Percentiles rank a stretch among this genome's conserved stretches.
phyloP scores from a whole-genome alignment of 2,329 filamentous ascomycete genomes.

The Fusarium sp. region DNA sequence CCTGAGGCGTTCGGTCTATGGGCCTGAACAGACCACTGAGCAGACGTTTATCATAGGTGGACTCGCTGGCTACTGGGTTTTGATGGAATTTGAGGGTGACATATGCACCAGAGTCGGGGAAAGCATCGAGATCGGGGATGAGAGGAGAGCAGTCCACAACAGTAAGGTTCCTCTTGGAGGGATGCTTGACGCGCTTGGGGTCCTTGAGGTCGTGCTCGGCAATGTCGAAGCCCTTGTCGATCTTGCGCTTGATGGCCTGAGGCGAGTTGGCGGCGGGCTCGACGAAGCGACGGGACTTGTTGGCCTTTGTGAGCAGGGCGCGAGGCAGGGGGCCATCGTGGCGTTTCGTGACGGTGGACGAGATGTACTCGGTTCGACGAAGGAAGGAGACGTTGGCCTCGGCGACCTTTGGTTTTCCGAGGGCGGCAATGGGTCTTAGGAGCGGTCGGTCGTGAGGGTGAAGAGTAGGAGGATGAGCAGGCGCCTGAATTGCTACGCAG shows the following conservation, averaged over 20 bases:
- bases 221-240: slow-evolving; percentile 69
- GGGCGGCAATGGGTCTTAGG: slow-evolving; percentile 82
- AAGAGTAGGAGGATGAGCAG: slow-evolving; percentile 75
- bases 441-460: slow-evolving; percentile 89
- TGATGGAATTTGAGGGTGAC: slow-evolving; percentile 76
- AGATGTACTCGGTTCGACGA: slow-evolving; percentile 95
- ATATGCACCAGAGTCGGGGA: slow-evolving; percentile 77
- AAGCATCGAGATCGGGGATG: slow-evolving; percentile 75
- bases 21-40: slow-evolving; percentile 72
- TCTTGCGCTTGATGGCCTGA: slow-evolving; percentile 76
- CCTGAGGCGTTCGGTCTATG: slow-evolving; percentile 65
- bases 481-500: slow-evolving; percentile 81
- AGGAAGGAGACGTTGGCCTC: slow-evolving; percentile 91
- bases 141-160: slow-evolving; percentile 71
- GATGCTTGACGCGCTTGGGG: slow-evolving; percentile 66
- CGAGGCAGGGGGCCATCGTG: slow-evolving; percentile 58
- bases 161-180: slow-evolving; percentile 67
- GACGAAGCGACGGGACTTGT: slow-evolving; percentile 60
- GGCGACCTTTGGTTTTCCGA: slow-evolving; percentile 84
- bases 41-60: slow-evolving; percentile 70
- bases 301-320: slow-evolving; percentile 50
- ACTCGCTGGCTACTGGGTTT: slow-evolving; percentile 67
- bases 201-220: slow-evolving; percentile 67
- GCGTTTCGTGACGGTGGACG: slow-evolving; percentile 67
- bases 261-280: slow-evolving; percentile 71